Conservation (phyloP, 2,329 filamentous ascomycete genomes). For the Aspergillus ruber region DNA sequence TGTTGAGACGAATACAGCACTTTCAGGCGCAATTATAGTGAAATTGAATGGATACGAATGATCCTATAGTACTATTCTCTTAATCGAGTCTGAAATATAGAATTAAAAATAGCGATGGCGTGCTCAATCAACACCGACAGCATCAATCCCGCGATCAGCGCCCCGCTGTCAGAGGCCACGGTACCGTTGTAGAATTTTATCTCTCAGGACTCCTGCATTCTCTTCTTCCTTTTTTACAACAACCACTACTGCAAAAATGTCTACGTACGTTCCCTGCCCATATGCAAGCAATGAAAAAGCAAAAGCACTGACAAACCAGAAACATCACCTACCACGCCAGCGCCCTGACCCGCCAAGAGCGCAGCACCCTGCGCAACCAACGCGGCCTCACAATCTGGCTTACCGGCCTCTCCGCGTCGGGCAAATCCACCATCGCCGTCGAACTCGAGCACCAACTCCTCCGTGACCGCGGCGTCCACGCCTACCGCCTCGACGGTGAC, state of each 20-base stretch:
- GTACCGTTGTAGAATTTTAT: constrained; percentile 4
- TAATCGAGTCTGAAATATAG: too few species aligned
- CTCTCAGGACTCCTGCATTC: constrained; percentile 2
- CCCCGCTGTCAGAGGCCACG: neutral
- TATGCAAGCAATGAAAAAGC: neutral
- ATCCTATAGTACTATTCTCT: too few species aligned
- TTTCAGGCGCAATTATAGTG: too few species aligned
- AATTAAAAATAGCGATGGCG: too few species aligned
- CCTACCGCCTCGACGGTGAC: constrained; percentile 95
- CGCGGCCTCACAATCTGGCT: constrained; percentile 95
- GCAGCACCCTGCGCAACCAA: constrained; percentile 59
- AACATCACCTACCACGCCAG: constrained; percentile 44
- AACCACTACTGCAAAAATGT: constrained; percentile 17
- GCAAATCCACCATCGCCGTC: constrained; percentile 94
- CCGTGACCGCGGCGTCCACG: constrained; percentile 61
- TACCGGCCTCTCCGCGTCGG: constrained; percentile 89
- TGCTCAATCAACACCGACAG: too few species aligned
- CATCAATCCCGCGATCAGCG: neutral
- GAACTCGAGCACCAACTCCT: constrained; percentile 96
- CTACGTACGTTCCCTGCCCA: constrained; percentile 24
- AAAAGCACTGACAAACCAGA: constrained; percentile 18
- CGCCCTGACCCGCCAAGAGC: constrained; percentile 37
- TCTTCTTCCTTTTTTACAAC: neutral
- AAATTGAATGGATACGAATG: too few species aligned
- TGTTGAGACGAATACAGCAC: too few species aligned